Evolutionary conservation across 768 basidiomycete species (phyloP), one percentile per base, ranked within the genome.

Genomic region (Aureoboletus auriporus): DNA sequence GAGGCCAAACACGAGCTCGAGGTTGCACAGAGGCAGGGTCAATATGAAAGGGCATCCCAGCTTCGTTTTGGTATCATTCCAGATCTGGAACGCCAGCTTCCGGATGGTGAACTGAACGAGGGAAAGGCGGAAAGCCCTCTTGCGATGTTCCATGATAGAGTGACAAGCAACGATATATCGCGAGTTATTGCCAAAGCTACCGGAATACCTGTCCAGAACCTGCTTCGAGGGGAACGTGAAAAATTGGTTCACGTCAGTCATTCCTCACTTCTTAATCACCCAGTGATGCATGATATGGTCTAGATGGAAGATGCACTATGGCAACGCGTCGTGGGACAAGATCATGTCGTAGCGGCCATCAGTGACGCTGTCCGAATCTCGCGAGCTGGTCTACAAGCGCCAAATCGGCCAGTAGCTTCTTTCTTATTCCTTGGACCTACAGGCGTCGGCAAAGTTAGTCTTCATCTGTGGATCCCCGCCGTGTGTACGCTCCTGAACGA

Each of bases 351-450:
- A 27, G 65, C 76, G 1, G 83, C 93, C 5, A 82, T 96, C 54
- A 85, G 87, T 49, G 89, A 96, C 57, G 93, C 94, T 12, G 89
- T 98, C 20, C 81, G 93, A 14, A 88, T 97, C 44, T 95, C 93
- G 28, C 82, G 94, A 42, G 90, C 93, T 3, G 94, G 95, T 1
- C 66, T 97, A 16, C 86, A 93, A 57, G 87, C 89, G 1, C 89
- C 91, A 7, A 88, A 89, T 56, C 74, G 92, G 13, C 95, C 94
- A 1, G 84, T 95, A 14, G 92, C 94, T 4, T 92, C 89, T 1
- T 94, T 96, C 80, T 72, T 96, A 38, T 93, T 96, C 74, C 68
- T 90, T 48, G 91, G 91, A 1, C 89, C 92, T 0, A 91, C 89
- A 0, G 92, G 92, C 55, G 89, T 90, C 3, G 91, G 89, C 11